Conservation (phyloP, 2,329 filamentous ascomycete species). For the Pezizomycotina sp. region DNA sequence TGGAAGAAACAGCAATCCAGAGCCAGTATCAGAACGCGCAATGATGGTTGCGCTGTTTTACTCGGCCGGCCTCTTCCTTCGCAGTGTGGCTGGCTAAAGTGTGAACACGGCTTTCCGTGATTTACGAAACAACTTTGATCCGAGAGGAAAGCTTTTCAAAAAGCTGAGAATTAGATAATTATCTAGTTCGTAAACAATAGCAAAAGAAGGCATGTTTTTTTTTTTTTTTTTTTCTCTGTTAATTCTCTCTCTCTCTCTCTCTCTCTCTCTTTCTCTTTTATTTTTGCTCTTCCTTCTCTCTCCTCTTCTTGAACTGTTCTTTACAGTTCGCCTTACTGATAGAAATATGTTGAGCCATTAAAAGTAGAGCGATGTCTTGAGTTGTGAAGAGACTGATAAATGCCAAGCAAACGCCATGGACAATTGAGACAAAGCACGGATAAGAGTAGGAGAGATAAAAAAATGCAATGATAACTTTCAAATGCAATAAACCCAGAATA, state of each 20-base stretch:
- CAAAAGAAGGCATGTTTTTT: conserved; percentile 11
- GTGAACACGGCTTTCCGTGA: background rate
- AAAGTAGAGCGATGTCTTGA: too few species aligned
- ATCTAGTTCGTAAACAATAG: background rate
- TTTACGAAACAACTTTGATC: background rate
- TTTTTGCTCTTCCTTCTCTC: background rate
- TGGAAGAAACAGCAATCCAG: conserved; percentile 6
- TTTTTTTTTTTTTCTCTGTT: conserved; percentile 3
- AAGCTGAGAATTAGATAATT: background rate
- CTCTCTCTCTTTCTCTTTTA: conserved; percentile 4
- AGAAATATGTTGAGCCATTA: too few species aligned
- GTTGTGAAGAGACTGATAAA: too few species aligned
- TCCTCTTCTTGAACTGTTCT: background rate
- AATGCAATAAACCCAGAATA: too few species aligned
- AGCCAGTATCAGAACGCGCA: conserved; percentile 2
- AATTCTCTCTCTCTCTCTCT: background rate
- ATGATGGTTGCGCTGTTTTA: conserved; percentile 3
- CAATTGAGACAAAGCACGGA: too few species aligned
- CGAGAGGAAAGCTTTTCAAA: conserved; percentile 6
- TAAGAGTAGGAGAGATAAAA: too few species aligned
- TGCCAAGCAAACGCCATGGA: too few species aligned
- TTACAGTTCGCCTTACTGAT: background rate
- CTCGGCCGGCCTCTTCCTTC: conserved; percentile 1
- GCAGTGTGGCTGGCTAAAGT: background rate
- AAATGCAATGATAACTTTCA: too few species aligned